Conservation (phyloP, 768 basidiomycete species). For the Boletus pseudopeckii region DNA sequence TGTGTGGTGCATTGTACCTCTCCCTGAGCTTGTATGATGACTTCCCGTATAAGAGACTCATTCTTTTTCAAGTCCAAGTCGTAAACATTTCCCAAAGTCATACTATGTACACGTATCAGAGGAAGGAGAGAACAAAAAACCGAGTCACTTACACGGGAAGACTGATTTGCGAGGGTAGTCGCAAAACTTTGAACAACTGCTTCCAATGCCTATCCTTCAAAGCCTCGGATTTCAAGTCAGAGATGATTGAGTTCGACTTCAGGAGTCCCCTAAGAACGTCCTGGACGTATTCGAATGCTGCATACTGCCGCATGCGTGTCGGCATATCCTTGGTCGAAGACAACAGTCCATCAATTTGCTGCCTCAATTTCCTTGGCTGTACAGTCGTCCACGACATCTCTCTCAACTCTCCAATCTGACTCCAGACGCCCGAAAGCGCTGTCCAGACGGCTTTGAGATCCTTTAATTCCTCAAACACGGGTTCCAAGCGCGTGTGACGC, state of each 20-base stretch:
- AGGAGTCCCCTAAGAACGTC: slow-evolving; percentile 81
- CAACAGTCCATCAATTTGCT: slow-evolving; percentile 88
- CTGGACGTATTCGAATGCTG: slow-evolving; percentile 97
- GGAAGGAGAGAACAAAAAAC: slow-evolving; percentile 9
- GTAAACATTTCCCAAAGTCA: slow-evolving; percentile 96
- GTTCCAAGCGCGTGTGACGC: slow-evolving; percentile 86
- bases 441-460: slow-evolving; percentile 99
- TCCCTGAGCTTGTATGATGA: slow-evolving; percentile 95
- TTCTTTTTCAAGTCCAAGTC: slow-evolving; percentile 95
- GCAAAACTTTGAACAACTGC: slow-evolving; percentile 87
- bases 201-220: slow-evolving; percentile 98
- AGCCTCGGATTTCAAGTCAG: slow-evolving; percentile 95
- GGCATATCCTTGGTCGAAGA: slow-evolving; percentile 99
- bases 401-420: slow-evolving; percentile 81
- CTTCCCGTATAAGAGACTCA: slow-evolving; percentile 86
- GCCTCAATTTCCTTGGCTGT: slow-evolving; percentile 91
- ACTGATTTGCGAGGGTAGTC: slow-evolving; percentile 70
- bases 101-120: slow-evolving; percentile 42
- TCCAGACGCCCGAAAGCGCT: slow-evolving; percentile 96
- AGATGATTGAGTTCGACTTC: slow-evolving; percentile 87
- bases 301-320: slow-evolving; percentile 97
- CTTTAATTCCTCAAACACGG: slow-evolving; percentile 90
- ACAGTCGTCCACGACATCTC: slow-evolving; percentile 90
- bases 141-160: slow-evolving; percentile 57
- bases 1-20: slow-evolving; percentile 52